A percentile compares a stretch with the other conserved stretches of the same genome.
Evolutionary conservation across 306 rosid genomes (phyloP).

Genomic region (Chamaecrista fasciculata): DNA sequence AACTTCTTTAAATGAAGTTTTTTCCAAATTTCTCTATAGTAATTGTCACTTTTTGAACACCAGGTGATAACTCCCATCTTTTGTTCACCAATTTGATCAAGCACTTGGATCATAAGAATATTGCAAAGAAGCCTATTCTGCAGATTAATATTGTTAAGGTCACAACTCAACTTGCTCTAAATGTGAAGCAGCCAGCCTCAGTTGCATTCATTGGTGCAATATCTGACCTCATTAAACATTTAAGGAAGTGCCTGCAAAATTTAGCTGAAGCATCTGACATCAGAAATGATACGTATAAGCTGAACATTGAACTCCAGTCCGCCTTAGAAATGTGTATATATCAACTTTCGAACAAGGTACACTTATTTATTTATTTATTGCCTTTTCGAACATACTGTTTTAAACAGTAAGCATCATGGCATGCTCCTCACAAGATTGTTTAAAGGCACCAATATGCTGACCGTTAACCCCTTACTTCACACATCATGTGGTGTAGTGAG

Average conservation of each 20-base stretch:
- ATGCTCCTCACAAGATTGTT: too few species aligned
- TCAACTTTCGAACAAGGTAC: slow-evolving; percentile 77
- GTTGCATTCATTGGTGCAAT: slow-evolving; percentile 74
- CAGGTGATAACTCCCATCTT: slow-evolving; percentile 91
- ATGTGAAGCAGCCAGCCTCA: slow-evolving; percentile 67
- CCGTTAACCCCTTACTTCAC: too few species aligned
- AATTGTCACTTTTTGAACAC: slow-evolving; percentile 33
- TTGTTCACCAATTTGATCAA: slow-evolving; percentile 80
- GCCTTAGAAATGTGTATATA: slow-evolving; percentile 76
- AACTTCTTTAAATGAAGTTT: background rate
- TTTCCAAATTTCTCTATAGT: slow-evolving; percentile 20
- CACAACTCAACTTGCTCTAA: slow-evolving; percentile 64
- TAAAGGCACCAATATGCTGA: too few species aligned
- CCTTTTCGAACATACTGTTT: slow-evolving; percentile 14
- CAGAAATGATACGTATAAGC: slow-evolving; percentile 45
- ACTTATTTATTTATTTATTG: slow-evolving; percentile 4
- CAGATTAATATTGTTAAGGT: slow-evolving; percentile 65
- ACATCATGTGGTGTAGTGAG: too few species aligned
- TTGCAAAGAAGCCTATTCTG: slow-evolving; percentile 61
- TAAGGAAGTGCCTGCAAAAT: slow-evolving; percentile 80
- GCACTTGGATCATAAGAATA: slow-evolving; percentile 96
- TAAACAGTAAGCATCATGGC: slow-evolving; percentile 1
- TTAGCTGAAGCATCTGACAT: slow-evolving; percentile 53
- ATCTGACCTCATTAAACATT: slow-evolving; percentile 79
- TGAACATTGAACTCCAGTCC: slow-evolving; percentile 57